Base-by-base conservation (phyloP, 192 early-diverging fungal genomes). In the Coemansia pectinata region DNA sequence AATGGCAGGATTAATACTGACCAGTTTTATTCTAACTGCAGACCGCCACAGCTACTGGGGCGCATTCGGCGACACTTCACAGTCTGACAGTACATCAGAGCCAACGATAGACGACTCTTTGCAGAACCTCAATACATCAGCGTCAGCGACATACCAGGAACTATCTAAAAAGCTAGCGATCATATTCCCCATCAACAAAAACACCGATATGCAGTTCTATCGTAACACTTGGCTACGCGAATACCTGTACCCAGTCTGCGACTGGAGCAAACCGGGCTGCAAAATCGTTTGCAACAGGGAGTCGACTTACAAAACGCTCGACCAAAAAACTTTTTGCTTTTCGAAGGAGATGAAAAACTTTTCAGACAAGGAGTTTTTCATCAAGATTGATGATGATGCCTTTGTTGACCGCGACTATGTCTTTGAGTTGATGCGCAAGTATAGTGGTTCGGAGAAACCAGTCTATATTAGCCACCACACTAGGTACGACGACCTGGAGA, bases 181-280 rank as follows among this genome's bases (percentile, higher is more conserved):
- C 11, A 71, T 82, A 19, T 69, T 82, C 59, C 80, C 80, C 0
- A 48, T 77, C 0, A 82, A 82, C 72, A 57, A 74, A 11, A 77
- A 83, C 66, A 83, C 75, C 12, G 80, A 83, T 29, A 83, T 74
- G 72, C 75, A 74, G 70, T 77, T 83, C 48, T 83, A 77, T 45
- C 59, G 59, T 31, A 83, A 83, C 66, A 74, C 75, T 1, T 83
- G 80, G 80, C 29, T 83, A 9, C 71, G 72, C 47, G 65, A 69
- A 4, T 83, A 66, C 53, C 47, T 83, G 23, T 68, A 77, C 29
- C 80, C 80, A 11, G 75, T 83, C 3, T 83, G 80, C 66, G 75
- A 83, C 63, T 83, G 71, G 72, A 66, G 67, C 10, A 71, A 53
- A 8, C 65, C 68, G 0, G 75, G 50, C 0, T 83, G 80, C 66